phyloP scores from a whole-genome alignment of 495 filamentous ascomycete species.

The Gamarada debralockiae region DNA sequence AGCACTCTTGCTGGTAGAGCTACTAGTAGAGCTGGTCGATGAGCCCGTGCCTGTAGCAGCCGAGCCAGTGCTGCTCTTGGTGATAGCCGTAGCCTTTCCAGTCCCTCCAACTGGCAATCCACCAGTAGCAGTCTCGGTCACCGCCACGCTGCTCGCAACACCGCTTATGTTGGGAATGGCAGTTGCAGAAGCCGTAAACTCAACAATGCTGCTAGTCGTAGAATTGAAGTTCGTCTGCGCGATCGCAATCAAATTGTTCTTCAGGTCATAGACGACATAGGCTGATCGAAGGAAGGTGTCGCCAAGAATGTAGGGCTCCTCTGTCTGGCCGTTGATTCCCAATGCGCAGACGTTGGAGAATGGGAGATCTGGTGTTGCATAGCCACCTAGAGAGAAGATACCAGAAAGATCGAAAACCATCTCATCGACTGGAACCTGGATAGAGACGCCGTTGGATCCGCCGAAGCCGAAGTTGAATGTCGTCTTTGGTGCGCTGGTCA shows the following conservation, averaged over 20 bases:
- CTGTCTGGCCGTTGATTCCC: conserved; percentile 14
- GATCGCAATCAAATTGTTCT: conserved; percentile 77
- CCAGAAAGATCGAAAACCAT: conserved; percentile 59
- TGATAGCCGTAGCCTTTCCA: background rate
- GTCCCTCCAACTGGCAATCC: background rate
- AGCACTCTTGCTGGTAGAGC: conserved; percentile 1
- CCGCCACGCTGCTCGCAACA: conserved; percentile 34
- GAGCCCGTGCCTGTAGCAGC: background rate
- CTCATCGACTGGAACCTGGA: conserved; percentile 69
- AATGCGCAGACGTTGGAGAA: conserved; percentile 34
- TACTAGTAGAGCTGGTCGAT: background rate
- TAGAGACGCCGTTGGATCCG: conserved; percentile 50
- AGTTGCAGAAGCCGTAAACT: conserved; percentile 29
- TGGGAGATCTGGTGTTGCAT: conserved; percentile 4
- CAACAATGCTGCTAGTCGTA: conserved; percentile 44
- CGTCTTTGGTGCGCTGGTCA: conserved; percentile 53
- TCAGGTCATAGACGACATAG: conserved; percentile 90
- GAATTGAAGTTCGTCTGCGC: conserved; percentile 84
- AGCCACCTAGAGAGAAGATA: conserved; percentile 22
- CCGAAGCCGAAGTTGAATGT: conserved; percentile 53
- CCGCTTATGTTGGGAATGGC: conserved; percentile 27
- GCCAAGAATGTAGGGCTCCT: conserved; percentile 47
- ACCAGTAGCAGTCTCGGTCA: conserved; percentile 19
- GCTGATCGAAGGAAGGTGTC: conserved; percentile 91
- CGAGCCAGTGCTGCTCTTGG: background rate